These are phyloP conservation scores for Quercus lobata DNA, from an alignment of 331 rosid species.

Conservation along the genomic window DNA sequence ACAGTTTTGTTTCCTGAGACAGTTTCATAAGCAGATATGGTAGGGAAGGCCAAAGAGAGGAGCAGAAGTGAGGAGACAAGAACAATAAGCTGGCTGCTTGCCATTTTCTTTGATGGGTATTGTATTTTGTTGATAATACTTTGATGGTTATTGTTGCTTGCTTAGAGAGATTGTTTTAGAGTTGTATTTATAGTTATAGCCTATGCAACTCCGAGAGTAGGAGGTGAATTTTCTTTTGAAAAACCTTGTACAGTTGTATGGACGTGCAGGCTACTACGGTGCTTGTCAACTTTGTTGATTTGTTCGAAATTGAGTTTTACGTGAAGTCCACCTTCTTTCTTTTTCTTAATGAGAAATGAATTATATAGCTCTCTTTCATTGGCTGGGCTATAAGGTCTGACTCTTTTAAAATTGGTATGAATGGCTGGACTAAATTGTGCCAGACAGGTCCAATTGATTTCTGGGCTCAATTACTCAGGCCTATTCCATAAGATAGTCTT, in stretches of 20 bases:
- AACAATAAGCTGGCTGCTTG: conserved; percentile 30
- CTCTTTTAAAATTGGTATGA: too few relatives aligned
- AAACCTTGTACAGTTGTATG: neutral
- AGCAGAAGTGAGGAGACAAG: conserved; percentile 43
- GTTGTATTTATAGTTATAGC: neutral
- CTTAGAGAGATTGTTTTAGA: conserved; percentile 32
- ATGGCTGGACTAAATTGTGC: too few relatives aligned
- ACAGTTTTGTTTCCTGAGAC: conserved; percentile 16
- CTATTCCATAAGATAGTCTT: too few relatives aligned
- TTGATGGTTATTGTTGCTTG: conserved; percentile 26
- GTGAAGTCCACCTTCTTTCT: conserved; percentile 47
- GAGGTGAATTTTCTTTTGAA: neutral
- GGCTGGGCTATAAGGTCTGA: too few relatives aligned
- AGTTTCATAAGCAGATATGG: conserved; percentile 45
- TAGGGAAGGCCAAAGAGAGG: conserved; percentile 36
- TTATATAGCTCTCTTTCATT: too few relatives aligned
- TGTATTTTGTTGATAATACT: conserved; percentile 3
- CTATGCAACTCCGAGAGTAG: neutral
- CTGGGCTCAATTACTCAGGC: too few relatives aligned
- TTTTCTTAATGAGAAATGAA: neutral
- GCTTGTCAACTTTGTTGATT: neutral
- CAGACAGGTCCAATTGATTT: too few relatives aligned
- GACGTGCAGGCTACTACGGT: conserved; percentile 44
- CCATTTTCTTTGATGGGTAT: conserved; percentile 46
- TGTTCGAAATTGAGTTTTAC: conserved; percentile 10